Conservation (phyloP, 148 eudicot species). For the Gaultheria prostrata region DNA sequence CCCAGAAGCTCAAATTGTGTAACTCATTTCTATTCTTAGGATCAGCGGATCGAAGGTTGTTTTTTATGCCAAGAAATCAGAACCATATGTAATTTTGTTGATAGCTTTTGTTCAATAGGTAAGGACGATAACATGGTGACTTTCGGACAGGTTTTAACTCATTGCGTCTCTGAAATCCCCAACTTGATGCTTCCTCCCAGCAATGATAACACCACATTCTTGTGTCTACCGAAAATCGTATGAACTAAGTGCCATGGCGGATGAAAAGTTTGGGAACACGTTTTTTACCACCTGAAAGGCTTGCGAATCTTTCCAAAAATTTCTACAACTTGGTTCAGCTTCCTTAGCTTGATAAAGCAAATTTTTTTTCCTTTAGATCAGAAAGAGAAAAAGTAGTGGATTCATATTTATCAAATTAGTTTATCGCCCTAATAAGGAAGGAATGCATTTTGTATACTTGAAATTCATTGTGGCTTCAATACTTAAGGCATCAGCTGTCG, state of each 20-base stretch:
- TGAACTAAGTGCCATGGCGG: neutral
- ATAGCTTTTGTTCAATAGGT: too few relatives aligned
- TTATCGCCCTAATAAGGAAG: neutral
- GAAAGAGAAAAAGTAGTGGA: too few relatives aligned
- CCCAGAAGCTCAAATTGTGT: neutral
- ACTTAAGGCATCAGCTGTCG: neutral
- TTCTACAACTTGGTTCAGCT: conserved; percentile 1
- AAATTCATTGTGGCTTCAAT: neutral
- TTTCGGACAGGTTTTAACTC: neutral
- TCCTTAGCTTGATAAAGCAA: neutral
- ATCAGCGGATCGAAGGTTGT: neutral
- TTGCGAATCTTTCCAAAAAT: neutral
- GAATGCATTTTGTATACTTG: neutral
- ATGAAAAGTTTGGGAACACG: neutral
- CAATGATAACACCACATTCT: neutral
- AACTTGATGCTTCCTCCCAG: neutral
- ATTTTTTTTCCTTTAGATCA: neutral
- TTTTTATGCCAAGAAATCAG: too few relatives aligned
- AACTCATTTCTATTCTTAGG: neutral
- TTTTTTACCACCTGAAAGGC: neutral
- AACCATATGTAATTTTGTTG: too few relatives aligned
- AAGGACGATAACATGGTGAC: neutral
- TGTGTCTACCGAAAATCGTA: neutral
- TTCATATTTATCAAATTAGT: neutral
- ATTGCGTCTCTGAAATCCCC: neutral